These are phyloP conservation scores for Simplicillium aogashimaense DNA, from an alignment of 2,329 filamentous ascomycete species.

Conservation along the genomic window DNA sequence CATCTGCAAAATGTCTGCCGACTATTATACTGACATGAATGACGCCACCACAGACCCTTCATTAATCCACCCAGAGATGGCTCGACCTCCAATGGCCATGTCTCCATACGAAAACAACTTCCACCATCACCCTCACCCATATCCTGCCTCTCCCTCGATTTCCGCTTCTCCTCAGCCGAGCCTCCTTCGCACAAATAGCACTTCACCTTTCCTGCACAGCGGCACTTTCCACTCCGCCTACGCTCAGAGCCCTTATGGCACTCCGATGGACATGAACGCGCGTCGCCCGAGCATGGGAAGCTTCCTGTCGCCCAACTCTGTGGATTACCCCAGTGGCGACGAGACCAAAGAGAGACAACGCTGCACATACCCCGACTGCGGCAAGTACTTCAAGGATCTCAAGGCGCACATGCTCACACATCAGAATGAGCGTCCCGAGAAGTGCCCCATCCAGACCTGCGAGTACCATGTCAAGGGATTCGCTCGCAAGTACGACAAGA, in stretches of 20 bases:
- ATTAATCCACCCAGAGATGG: constrained; percentile 45
- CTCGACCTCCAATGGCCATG: constrained; percentile 33
- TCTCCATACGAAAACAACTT: constrained; percentile 38
- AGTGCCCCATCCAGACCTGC: constrained; percentile 86
- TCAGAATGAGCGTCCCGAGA: constrained; percentile 81
- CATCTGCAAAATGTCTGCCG: constrained; percentile 2
- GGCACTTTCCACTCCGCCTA: constrained; percentile 41
- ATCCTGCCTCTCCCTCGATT: constrained; percentile 54
- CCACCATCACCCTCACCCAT: constrained; percentile 34
- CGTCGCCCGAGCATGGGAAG: constrained; percentile 62
- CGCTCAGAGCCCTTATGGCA: constrained; percentile 43
- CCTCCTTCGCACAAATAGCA: constrained; percentile 42
- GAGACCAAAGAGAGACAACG: constrained; percentile 59
- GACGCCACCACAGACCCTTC: constrained; percentile 37
- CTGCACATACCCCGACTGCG: constrained; percentile 77
- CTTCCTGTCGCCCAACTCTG: constrained; percentile 52
- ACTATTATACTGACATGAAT: constrained; percentile 24
- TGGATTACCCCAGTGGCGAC: constrained; percentile 49
- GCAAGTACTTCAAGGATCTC: constrained; percentile 79
- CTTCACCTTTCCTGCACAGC: constrained; percentile 57
- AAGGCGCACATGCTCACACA: constrained; percentile 94
- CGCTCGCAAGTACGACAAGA: constrained; percentile 93
- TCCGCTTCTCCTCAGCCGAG: constrained; percentile 40
- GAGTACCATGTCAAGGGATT: constrained; percentile 91
- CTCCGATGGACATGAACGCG: constrained; percentile 32